Evolutionary conservation across 2,329 filamentous ascomycete species (phyloP), one percentile per base, ranked within the genome.

Genomic region (Trichophyton equinum): DNA sequence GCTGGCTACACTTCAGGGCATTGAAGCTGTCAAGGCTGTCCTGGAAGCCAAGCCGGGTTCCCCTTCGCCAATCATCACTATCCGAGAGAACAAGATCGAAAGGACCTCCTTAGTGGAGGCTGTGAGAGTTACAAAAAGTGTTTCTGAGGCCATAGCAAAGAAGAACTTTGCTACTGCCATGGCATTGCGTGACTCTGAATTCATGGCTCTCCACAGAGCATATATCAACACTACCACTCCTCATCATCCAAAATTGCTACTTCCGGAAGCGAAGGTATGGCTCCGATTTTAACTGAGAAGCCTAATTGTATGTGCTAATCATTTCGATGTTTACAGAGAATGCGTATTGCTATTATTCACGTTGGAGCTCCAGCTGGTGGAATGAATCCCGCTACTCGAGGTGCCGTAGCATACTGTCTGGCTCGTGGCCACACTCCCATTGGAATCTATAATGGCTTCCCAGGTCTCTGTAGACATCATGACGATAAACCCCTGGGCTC

Each of bases 51-150:
- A 85, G 0, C 91, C 94, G 8, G 87, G 94, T 49, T 92, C 89
- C 0, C 89, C 90, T 60, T 96, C 91, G 57, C 92, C 91, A 62
- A 91, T 99, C 70, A 97, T 99, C 71, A 91, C 91, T 67, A 91
- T 99, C 67, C 91, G 87, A 65, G 94, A 99, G 79, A 97, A 97
- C 82, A 95, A 99, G 78, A 97, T 99, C 71, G 85, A 91, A 65
- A 85, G 91, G 60, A 91, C 91, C 68, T 87, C 91, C 20, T 79
- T 99, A 27, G 88, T 97, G 78, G 83, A 95, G 71, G 91, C 94
- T 1, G 94, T 99, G 9, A 78, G 83, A 55, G 83, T 91, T 69
- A 99, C 94, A 30, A 87, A 96, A 73, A 82, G 88, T 60, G 89
- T 97, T 0, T 84, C 90, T 13, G 82, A 83, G 66, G 88, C 89